Base-by-base conservation (phyloP, 148 eudicot genomes). In the Mesembryanthemum crystallinum region DNA sequence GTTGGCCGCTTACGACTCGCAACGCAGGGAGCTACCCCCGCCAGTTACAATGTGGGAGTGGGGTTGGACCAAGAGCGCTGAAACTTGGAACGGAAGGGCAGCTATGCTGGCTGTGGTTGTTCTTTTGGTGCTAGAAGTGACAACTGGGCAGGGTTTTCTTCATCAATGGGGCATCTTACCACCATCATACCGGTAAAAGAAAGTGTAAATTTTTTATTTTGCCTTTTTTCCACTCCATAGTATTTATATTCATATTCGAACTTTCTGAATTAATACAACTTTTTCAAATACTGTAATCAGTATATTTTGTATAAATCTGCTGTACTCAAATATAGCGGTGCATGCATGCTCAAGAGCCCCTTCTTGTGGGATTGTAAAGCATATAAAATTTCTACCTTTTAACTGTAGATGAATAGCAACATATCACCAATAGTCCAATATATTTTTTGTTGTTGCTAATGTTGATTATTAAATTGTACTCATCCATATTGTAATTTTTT, bases 1-100 rank as follows among this genome's bases (percentile, higher is more conserved):
- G 67, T 79, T 95, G 78, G 99, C 99, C 10, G 80, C 91, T 17
- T 92, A 95, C 35, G 97, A 95, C 73, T 90, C 99, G 27, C 93
- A 95, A 42, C 91, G 97, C 4, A 81, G 96, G 80, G 97, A 89
- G 83, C 86, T 95, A 58, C 99, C 99, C 0, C 85, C 97, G 3
- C 97, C 90, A 7, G 96, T 92, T 63, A 87, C 88, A 14, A 71
- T 95, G 58, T 95, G 99, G 97, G 96, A 95, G 75, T 95, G 99
- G 96, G 99, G 99, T 37, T 95, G 89, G 89, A 95, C 97, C 4
- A 91, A 89, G 80, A 95, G 99, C 80, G 99, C 99, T 24, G 99
- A 95, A 81, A 95, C 99, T 23, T 95, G 99, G 99, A 95, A 95
- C 45, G 97, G 99, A 29, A 88, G 99, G 75, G 94, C 91, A 6